Base-by-base conservation (phyloP, 805 yeast genomes). In the Candida nonsorbophila region DNA sequence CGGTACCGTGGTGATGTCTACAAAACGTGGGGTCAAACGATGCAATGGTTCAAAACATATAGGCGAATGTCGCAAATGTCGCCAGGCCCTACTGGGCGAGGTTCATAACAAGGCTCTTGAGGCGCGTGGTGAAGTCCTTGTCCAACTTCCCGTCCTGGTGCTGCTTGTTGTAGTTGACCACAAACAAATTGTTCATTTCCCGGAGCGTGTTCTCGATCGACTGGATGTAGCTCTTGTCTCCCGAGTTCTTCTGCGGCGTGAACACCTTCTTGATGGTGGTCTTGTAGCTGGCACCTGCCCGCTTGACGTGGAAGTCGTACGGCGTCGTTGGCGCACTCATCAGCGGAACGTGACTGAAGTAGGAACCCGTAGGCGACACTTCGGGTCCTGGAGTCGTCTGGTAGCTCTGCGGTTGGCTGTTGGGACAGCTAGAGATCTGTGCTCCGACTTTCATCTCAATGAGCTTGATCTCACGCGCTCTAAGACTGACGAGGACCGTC, bases 401-500 rank as follows among this genome's bases (percentile, higher is more conserved):
- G 12, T 13, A 7, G 4, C 17, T 22, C n/a, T 17, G 21, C 10
- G 7, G 7, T 18, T 21, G 20, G 4, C n/a, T n/a, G n/a, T n/a
- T 22, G 19, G 14, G 14, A 22, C 19, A 27, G 6, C 5, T 22
- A 22, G 7, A 16, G 10, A 28, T 35, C n/a, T n/a, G n/a, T n/a
- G n/a, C 51, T 3, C 57, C 59, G 6, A 45, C 41, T 20, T 41
- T 50, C 60, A 64, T 55, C 31, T 64, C 69, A n/a, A 67, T 58
- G 20, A 59, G 44, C 32, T 67, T 67, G 33, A 67, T 60, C 30
- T 67, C 73, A 6, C 69, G 41, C 3, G 68, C 71, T 21, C 70
- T 44, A 28, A 67, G 47, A 32, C 68, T 62, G n/a, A 67, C 47
- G 29, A 65, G 57, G 2, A 67, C 46, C 1, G 72, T 64, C 22